Conservation (phyloP, 768 basidiomycete genomes). For the Tubosaeta sp. region DNA sequence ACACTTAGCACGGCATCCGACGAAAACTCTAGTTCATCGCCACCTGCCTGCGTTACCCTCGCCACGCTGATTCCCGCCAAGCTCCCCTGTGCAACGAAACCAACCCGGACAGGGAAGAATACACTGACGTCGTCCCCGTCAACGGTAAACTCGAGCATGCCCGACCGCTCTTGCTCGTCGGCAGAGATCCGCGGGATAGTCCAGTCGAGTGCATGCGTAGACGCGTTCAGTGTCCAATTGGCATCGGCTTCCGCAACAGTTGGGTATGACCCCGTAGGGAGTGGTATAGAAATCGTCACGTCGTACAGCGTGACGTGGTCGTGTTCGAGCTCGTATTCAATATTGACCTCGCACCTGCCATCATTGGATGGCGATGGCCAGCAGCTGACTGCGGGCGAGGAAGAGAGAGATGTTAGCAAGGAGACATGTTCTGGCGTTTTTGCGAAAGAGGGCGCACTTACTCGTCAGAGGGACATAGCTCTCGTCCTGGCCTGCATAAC, state of each 20-base stretch:
- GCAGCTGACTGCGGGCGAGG: slow-evolving; percentile 69
- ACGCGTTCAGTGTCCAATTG: slow-evolving; percentile 79
- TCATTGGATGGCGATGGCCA: slow-evolving; percentile 94
- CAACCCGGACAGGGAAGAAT: slow-evolving; percentile 90
- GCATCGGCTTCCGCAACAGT: slow-evolving; percentile 65
- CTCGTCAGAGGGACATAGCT: slow-evolving; percentile 87
- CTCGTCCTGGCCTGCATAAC: slow-evolving; percentile 88
- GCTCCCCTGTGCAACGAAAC: slow-evolving; percentile 78
- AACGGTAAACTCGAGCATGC: slow-evolving; percentile 88
- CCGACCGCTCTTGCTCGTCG: slow-evolving; percentile 51
- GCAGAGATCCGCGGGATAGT: slow-evolving; percentile 63
- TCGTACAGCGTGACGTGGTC: slow-evolving; percentile 76
- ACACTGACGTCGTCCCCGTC: slow-evolving; percentile 76
- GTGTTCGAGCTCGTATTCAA: slow-evolving; percentile 96
- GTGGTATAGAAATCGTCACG: slow-evolving; percentile 84
- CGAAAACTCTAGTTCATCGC: slow-evolving; percentile 51
- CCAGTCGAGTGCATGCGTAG: slow-evolving; percentile 84
- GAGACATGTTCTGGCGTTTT: neutral
- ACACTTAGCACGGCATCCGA: slow-evolving; percentile 49
- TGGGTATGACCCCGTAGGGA: slow-evolving; percentile 85
- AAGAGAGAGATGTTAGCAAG: neutral
- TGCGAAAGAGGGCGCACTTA: slow-evolving; percentile 37
- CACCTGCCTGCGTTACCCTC: slow-evolving; percentile 50
- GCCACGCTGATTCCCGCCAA: slow-evolving; percentile 71
- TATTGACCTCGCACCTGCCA: slow-evolving; percentile 91